Percentiles rank a stretch among this genome's conserved stretches.
Evolutionary conservation across 192 early-diverging fungal genomes (phyloP).

Genomic region (Coemansia sp.): DNA sequence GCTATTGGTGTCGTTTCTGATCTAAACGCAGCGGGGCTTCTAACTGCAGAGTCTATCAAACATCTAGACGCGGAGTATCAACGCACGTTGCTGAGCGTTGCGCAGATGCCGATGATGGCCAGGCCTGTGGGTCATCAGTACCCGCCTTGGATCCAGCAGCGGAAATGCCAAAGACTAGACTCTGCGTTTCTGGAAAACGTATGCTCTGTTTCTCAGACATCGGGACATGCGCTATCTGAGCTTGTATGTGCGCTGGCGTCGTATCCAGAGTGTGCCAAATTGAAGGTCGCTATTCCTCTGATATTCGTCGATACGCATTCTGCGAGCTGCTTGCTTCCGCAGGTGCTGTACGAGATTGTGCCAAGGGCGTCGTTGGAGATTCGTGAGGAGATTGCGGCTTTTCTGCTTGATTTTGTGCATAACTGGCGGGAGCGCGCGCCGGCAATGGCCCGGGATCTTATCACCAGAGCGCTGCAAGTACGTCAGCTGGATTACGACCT

Average conservation of each 20-base stretch:
- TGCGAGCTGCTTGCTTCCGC: conserved; percentile 36
- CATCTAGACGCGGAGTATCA: conserved; percentile 24
- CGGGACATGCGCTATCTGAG: conserved; percentile 26
- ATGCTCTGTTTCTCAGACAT: conserved; percentile 14
- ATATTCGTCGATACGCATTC: conserved; percentile 30
- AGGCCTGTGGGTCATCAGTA: background rate
- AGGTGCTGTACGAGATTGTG: conserved; percentile 27
- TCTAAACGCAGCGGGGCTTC: background rate
- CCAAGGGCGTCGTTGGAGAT: conserved; percentile 7
- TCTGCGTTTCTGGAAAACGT: conserved; percentile 20
- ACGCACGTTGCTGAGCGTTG: conserved; percentile 20
- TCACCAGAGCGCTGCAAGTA: conserved; percentile 25
- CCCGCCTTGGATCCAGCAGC: conserved; percentile 17
- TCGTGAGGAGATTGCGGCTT: conserved; percentile 30
- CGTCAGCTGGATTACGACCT: conserved; percentile 25
- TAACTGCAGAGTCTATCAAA: background rate
- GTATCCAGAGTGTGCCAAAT: conserved; percentile 14
- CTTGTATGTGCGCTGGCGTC: conserved; percentile 32
- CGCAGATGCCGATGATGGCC: conserved; percentile 22
- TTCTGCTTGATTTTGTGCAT: conserved; percentile 47
- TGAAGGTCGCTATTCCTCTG: conserved; percentile 25
- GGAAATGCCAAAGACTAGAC: conserved; percentile 15
- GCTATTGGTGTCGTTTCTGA: conserved; percentile 23
- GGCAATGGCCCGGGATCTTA: conserved; percentile 25
- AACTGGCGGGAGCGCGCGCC: conserved; percentile 46